Base-by-base conservation (phyloP, 768 basidiomycete species). In the Tricholoma sp. region DNA sequence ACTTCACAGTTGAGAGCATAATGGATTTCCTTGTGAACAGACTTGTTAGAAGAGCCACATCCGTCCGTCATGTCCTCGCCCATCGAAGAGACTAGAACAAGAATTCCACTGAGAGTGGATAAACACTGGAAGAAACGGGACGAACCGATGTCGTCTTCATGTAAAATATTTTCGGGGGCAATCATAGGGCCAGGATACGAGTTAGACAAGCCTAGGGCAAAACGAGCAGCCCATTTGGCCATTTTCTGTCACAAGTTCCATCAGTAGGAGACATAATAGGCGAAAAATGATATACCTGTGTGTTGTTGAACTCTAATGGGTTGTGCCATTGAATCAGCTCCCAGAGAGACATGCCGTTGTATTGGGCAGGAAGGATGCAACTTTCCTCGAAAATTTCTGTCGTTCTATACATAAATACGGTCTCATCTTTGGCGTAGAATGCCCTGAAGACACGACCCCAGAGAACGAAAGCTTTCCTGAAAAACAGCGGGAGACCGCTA, bases 151-250 rank as follows among this genome's bases (percentile, higher is more conserved):
- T 89, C 86, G 6, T 69, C 65, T 15, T 75, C 72, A 8, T 68
- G 59, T 0, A 59, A 53, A 6, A 85, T 76, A 24, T 80, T 64
- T 2, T 63, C 54, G 1, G 64, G 56, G 0, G 68, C 57, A 3
- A 88, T 56, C 6, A 69, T 59, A 3, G 80, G 67, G 0, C 83
- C 85, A 6, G 86, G 86, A 4, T 81, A 72, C 1, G 86, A 87
- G 50, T 78, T 87, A 0, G 87, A 88, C 6, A 87, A 65, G 0
- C 81, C 84, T 8, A 89, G 74, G 0, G 80, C 76, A 58, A 81
- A 82, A 0, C 86, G 76, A n/a, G 85, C 76, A 11, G 78, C 73
- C 80, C 82, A 88, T 67, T 89, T 88, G 1, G 80, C 73, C 70
- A 86, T 78, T 10, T 76, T 73, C 86, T 88, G 52, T n/a, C n/a